A percentile compares a stretch with the other conserved stretches of the same genome.
Conservation (phyloP, 306 rosid genomes). For the Urtica urens region DNA sequence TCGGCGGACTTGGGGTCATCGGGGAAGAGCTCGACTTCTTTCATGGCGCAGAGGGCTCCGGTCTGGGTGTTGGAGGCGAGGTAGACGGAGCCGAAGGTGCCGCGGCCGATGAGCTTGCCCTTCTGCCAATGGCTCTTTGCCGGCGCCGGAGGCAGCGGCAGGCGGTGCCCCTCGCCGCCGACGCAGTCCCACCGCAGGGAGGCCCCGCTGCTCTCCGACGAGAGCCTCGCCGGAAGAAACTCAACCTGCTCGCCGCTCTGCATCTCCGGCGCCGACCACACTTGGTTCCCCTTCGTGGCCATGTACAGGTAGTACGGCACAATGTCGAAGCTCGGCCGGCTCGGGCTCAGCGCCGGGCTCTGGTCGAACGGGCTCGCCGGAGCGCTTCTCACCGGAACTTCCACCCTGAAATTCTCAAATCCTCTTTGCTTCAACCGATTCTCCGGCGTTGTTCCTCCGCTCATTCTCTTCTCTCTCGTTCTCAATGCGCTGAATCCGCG, state of each 20-base stretch:
- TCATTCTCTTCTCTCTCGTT: constrained; percentile 22
- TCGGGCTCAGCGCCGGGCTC: constrained; percentile 60
- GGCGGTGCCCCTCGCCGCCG: constrained; percentile 55
- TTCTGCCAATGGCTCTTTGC: constrained; percentile 75
- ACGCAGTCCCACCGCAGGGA: constrained; percentile 34
- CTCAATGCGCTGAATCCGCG: constrained; percentile 40
- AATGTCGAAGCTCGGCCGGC: constrained; percentile 25
- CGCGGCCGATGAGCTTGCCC: constrained; percentile 96
- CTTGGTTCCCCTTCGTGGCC: constrained; percentile 36
- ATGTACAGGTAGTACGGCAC: constrained; percentile 28
- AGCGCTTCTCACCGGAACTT: constrained; percentile 45
- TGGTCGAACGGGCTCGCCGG: constrained; percentile 48
- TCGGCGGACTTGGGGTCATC: constrained; percentile 95
- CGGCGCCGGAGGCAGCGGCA: constrained; percentile 81
- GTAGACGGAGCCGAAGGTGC: constrained; percentile 92
- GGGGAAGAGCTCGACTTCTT: constrained; percentile 73
- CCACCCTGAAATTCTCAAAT: constrained; percentile 23
- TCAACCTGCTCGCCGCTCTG: constrained; percentile 18
- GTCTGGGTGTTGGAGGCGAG: constrained; percentile 90
- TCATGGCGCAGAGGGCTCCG: constrained; percentile 98
- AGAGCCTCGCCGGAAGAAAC: constrained; percentile 36
- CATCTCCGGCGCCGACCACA: constrained; percentile 85
- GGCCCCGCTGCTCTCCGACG: constrained; percentile 54
- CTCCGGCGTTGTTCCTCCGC: constrained; percentile 14
- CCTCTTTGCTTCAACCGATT: constrained; percentile 18